phyloP scores from a whole-genome alignment of 306 rosid species.

The Notholithocarpus densiflorus region DNA sequence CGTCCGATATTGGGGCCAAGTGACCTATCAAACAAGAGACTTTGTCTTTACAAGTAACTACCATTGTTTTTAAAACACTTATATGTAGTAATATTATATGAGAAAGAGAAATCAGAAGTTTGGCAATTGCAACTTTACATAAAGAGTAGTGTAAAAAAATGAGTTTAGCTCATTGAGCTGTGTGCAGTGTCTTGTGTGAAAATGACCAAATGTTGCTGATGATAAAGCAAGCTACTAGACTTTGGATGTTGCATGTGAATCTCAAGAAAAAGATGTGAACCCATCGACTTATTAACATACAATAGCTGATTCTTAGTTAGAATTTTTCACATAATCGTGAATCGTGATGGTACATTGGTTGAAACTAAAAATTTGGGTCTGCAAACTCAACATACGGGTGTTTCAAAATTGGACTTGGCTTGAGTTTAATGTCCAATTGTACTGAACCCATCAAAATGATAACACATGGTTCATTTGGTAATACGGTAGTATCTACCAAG shows the following conservation, averaged over 20 bases:
- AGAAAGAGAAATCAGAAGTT: neutral
- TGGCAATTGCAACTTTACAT: conserved; percentile 19
- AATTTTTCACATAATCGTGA: no score
- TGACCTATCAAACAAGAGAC: conserved; percentile 6
- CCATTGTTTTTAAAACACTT: neutral
- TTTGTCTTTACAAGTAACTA: conserved; percentile 28
- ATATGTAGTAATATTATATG: neutral
- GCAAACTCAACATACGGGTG: no score
- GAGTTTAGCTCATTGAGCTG: conserved; percentile 32
- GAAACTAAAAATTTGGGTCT: neutral
- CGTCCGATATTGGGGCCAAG: conserved; percentile 27
- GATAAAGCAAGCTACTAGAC: neutral
- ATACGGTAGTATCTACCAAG: no score
- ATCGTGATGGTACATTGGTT: neutral
- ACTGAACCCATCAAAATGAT: no score
- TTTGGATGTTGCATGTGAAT: neutral
- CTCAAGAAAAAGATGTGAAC: neutral
- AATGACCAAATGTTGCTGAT: conserved; percentile 5
- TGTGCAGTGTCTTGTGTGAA: conserved; percentile 32
- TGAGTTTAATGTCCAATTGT: no score
- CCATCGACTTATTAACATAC: neutral
- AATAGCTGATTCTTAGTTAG: neutral
- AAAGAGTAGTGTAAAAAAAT: neutral
- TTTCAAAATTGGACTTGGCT: no score
- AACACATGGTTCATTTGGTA: no score